These are phyloP conservation scores for Vicia sativa DNA, from an alignment of 306 rosid species.

Conservation along the genomic window DNA sequence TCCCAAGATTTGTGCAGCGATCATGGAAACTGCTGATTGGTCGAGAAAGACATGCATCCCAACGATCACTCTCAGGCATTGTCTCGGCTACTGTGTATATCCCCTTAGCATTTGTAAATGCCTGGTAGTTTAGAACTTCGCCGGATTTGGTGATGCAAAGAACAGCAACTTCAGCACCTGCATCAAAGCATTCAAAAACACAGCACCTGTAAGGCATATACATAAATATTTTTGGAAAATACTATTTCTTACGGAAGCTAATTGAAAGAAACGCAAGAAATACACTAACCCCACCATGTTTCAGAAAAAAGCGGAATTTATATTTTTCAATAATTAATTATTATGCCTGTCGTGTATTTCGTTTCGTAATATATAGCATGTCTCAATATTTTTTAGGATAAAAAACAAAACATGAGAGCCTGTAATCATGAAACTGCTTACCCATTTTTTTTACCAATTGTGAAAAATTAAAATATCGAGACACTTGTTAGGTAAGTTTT, in stretches of 20 bases:
- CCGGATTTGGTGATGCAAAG: slow-evolving; percentile 92
- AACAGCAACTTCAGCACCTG: slow-evolving; percentile 98
- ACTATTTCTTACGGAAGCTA: no score
- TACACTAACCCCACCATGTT: no score
- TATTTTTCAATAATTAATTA: no score
- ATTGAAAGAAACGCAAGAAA: no score
- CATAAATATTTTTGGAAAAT: no score
- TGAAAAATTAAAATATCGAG: slow-evolving; percentile 9
- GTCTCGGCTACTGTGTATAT: slow-evolving; percentile 88
- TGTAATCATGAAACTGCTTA: not conserved
- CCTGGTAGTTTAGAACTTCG: slow-evolving; percentile 90
- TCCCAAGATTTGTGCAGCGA: slow-evolving; percentile 73
- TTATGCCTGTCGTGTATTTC: no score
- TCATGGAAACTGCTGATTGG: slow-evolving; percentile 93
- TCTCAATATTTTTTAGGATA: not conserved
- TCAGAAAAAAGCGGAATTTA: no score
- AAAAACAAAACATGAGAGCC: not conserved
- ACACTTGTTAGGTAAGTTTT: not conserved
- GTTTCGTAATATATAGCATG: no score
- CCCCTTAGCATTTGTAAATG: slow-evolving; percentile 81
- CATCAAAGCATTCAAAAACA: slow-evolving; percentile 26
- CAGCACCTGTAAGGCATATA: no score
- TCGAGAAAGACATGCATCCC: slow-evolving; percentile 96
- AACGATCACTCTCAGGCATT: slow-evolving; percentile 89
- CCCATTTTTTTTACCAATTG: not conserved